A percentile compares a stretch with the other conserved stretches of the same genome.
Conservation (phyloP, 192 early-diverging fungal genomes). For the Podila horticola region DNA sequence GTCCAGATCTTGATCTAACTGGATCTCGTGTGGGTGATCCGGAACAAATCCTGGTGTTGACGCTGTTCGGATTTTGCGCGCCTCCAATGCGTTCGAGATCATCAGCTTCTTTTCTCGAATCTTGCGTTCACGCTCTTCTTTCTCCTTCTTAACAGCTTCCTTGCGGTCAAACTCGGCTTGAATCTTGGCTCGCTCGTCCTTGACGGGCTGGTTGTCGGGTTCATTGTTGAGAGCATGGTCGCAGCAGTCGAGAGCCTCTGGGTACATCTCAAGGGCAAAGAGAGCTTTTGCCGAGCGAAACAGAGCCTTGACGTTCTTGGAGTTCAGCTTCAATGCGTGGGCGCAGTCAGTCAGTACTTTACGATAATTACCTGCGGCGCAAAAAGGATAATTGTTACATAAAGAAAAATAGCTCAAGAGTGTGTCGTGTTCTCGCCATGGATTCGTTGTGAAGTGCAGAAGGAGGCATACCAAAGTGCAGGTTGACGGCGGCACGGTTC, state of each 20-base stretch:
- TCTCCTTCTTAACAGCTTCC: conserved; percentile 48
- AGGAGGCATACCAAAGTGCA: conserved; percentile 74
- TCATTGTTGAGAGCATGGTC: conserved; percentile 76
- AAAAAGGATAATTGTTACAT: not conserved
- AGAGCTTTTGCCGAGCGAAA: conserved; percentile 91
- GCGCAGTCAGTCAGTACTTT: conserved; percentile 91
- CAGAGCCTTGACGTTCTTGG: conserved; percentile 91
- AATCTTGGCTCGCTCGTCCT: conserved; percentile 45
- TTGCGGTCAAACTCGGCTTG: conserved; percentile 38
- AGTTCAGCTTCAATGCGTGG: conserved; percentile 80
- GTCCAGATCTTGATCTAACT: conserved; percentile 64
- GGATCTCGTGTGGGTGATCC: conserved; percentile 62
- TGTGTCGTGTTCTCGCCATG: not conserved
- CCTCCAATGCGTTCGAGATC: conserved; percentile 43
- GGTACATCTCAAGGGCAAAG: conserved; percentile 78
- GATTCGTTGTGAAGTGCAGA: not conserved
- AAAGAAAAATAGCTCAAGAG: no score
- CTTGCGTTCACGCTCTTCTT: conserved; percentile 56
- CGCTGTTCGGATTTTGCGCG: conserved; percentile 56
- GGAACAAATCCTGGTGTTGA: conserved; percentile 42
- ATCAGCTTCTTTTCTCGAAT: conserved; percentile 55
- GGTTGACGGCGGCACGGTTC: conserved; percentile 93
- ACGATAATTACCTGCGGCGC: conserved; percentile 78
- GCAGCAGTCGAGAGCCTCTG: conserved; percentile 90
- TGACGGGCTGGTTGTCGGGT: conserved; percentile 60